Evolutionary conservation across 2,329 filamentous ascomycete species (phyloP), one percentile per base, ranked within the genome.

Genomic region (Fusarium begoniae): DNA sequence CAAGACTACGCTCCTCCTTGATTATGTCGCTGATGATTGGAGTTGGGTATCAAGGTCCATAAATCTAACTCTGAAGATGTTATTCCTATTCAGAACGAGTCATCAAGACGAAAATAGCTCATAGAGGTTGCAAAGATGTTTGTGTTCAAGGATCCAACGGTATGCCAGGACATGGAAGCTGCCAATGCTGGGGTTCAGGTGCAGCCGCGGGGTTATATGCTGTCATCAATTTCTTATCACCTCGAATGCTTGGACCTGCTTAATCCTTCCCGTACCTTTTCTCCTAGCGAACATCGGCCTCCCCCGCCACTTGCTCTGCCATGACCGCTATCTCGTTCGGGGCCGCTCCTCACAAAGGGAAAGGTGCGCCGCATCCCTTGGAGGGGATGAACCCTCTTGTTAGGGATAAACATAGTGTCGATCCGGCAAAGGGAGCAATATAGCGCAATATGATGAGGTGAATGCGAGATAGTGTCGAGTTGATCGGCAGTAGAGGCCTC

Each of bases 231-330:
- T 45, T 28, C 45, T 67, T 44, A 74, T 66, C 67, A 65, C 45
- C 30, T 53, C 48, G 12, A 35, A 51, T 51, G 30, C 30, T 53
- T 24, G 28, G 38, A 35, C 50, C 55, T 63, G 48, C 44, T 54
- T 28, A 55, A 63, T 66, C 51, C 67, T 66, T 69, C 50, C 66
- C 60, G 53, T 35, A 43, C 26, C 35, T 70, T 70, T 70, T 60
- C 53, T 65, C 66, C 59, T 65, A 70, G 43, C 53, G 66, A 70
- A 28, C 26, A 32, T 53, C 41, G 59, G 51, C 32, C 44, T 41
- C 45, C 58, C 66, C 67, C 66, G 45, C 66, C 56, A 58, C 62
- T 44, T 43, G 15, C 6, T 40, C 38, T 58, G 24, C 32, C 20
- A 69, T 58, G 40, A 59, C 45, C 60, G 66, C 47, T 66, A 66